Conservation (phyloP, 2,329 filamentous ascomycete genomes). For the Raffaelea arxii region DNA sequence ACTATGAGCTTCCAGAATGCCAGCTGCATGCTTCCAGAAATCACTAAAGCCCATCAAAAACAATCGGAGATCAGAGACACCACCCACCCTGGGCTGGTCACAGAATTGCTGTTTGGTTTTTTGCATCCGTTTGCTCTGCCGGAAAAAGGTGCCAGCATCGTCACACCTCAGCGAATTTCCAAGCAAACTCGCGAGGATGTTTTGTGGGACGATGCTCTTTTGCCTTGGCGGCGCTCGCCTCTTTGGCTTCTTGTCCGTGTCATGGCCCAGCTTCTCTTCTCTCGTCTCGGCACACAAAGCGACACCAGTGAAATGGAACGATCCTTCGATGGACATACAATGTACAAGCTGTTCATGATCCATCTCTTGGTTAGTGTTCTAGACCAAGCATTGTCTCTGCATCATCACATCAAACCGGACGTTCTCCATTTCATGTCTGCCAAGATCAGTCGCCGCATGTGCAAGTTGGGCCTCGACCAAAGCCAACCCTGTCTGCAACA, state of each 20-base stretch:
- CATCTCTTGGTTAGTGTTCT: constrained; percentile 31
- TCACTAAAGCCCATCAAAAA: constrained; percentile 26
- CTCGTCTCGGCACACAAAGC: background rate
- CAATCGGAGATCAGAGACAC: constrained; percentile 38
- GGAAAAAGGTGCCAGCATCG: too few relatives aligned
- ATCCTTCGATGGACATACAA: background rate
- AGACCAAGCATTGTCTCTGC: background rate
- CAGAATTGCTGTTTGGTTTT: constrained; percentile 32
- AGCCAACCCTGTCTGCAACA: background rate
- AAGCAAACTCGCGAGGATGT: constrained; percentile 48
- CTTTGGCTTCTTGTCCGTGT: constrained; percentile 10
- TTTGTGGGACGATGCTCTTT: constrained; percentile 22
- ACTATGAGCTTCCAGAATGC: constrained; percentile 20
- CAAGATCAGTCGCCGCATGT: background rate
- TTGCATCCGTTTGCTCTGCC: constrained; percentile 20
- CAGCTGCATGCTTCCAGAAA: constrained; percentile 9
- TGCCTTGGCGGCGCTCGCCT: constrained; percentile 11
- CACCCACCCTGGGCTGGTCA: constrained; percentile 37
- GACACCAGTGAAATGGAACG: background rate
- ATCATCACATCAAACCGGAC: background rate
- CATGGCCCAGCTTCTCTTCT: constrained; percentile 6
- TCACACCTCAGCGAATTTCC: constrained; percentile 24
- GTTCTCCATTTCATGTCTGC: background rate
- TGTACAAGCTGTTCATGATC: constrained; percentile 42
- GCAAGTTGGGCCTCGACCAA: background rate